Evolutionary conservation across 1,139 yeast species (phyloP), one percentile per base, ranked within the genome.

Genomic region (Geotrichum restrictum): DNA sequence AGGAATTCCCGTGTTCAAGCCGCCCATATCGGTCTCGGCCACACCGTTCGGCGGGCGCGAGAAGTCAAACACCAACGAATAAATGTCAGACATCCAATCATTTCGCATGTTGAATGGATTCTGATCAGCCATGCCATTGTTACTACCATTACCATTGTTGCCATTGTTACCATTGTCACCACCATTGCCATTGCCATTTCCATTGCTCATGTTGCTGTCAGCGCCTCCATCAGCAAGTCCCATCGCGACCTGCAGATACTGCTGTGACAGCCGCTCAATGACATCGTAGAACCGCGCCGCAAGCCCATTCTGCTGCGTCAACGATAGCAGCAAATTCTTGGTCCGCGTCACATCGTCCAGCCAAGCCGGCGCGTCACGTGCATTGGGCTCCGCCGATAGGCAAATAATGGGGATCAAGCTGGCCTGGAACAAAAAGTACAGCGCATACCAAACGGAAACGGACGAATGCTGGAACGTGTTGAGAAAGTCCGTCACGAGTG

Each of bases 341-440:
- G 82, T 75, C 16, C 67, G 66, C 11, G 72, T 71, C 34, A 80
- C 75, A 61, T 78, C 80, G 11, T 67, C 64, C 59, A 74, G 69
- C 84, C 83, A 80, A 6, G 64, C 66, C 2, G 57, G 58, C 3
- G 77, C 70, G 57, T 73, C 73, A 44, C 73, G 71, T 4, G 79
- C 69, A 11, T 63, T 63, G 37, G 81, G 75, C 59, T 79, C 79
- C 34, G 81, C 68, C 59, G 80, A 74, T 16, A 79, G 65, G 57
- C 82, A 79, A n/a, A 80, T 75, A 48, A 81, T 73, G 8, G 83
- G 81, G 41, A 80, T 78, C 54, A 80, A 66, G 21, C 78, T 75
- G 0, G 85, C 85, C 62, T 80, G 85, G 68, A 81, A 81, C 18
- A 80, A 60, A 63, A 80, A 82, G 63, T 80, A 82, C 0, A 83